Percentiles rank a stretch among this genome's conserved stretches.
phyloP scores from a whole-genome alignment of 176 grass and related monocot species.

The Raddia distichophylla region DNA sequence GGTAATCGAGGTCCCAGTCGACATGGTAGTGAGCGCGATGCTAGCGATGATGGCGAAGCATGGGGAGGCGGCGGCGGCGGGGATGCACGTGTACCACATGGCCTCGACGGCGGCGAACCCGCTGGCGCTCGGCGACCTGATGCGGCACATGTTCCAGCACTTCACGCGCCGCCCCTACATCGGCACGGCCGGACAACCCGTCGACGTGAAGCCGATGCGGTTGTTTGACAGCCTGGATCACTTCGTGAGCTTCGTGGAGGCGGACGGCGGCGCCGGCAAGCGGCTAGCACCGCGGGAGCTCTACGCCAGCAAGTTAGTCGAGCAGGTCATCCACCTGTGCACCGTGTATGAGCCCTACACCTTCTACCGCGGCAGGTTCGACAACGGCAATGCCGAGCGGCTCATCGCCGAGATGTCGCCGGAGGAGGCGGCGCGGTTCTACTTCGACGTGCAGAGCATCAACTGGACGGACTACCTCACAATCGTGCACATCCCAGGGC shows the following conservation, averaged over 20 bases:
- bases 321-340: constrained; percentile 80
- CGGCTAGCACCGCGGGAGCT: constrained; percentile 48
- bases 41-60: constrained; percentile 88
- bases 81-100: constrained; percentile 88
- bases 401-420: constrained; percentile 72
- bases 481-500: constrained; percentile 85
- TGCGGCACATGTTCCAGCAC: constrained; percentile 70
- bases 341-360: constrained; percentile 92
- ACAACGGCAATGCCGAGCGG: constrained; percentile 65
- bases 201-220: constrained; percentile 63
- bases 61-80: constrained; percentile 26
- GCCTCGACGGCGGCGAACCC: constrained; percentile 87
- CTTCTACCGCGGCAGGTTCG: constrained; percentile 92
- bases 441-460: constrained; percentile 76
- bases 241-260: constrained; percentile 68
- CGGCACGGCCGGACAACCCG: constrained; percentile 61
- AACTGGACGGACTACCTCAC: constrained; percentile 89
- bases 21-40: constrained; percentile 98
- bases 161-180: constrained; percentile 64
- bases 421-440: constrained; percentile 65
- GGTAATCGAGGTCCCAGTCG: constrained; percentile 68
- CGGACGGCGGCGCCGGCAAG: constrained; percentile 17
- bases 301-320: constrained; percentile 67
- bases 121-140: constrained; percentile 72
- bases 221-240: constrained; percentile 75